A percentile compares a stretch with the other conserved stretches of the same genome.
Conservation (phyloP, 2,329 filamentous ascomycete species). For the Sarocladium strictum region DNA sequence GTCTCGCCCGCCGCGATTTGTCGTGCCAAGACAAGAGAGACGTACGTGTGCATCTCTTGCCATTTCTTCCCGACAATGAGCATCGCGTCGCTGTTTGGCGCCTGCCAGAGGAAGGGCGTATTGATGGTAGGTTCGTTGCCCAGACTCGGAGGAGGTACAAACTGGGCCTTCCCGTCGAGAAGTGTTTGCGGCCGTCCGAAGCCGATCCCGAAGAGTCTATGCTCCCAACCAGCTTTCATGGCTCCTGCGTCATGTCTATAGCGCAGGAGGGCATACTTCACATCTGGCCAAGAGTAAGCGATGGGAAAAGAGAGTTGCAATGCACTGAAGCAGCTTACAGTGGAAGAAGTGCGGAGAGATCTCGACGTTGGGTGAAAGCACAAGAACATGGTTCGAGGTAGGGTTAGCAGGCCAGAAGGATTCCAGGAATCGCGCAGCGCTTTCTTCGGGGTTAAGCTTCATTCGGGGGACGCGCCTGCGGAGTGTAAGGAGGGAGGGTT, state of each 20-base stretch:
- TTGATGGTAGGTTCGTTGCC: conserved; percentile 20
- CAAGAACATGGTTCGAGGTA: conserved; percentile 65
- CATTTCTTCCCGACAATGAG: conserved; percentile 83
- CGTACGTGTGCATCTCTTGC: conserved; percentile 77
- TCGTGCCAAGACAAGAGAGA: conserved; percentile 54
- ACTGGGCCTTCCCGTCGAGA: conserved; percentile 44
- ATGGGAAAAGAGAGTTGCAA: neutral
- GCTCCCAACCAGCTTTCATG: conserved; percentile 38
- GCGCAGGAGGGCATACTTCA: conserved; percentile 71
- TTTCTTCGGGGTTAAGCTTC: conserved; percentile 59
- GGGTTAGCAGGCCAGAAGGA: conserved; percentile 75
- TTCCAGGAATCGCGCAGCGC: conserved; percentile 72
- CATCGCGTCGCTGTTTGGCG: conserved; percentile 74
- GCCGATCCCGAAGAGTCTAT: conserved; percentile 68
- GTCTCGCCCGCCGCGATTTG: conserved; percentile 28
- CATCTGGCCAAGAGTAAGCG: conserved; percentile 38
- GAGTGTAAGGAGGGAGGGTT: conserved; percentile 56
- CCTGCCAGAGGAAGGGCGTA: conserved; percentile 72
- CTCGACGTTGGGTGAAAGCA: conserved; percentile 77
- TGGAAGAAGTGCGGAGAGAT: conserved; percentile 78
- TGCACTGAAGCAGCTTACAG: conserved; percentile 40
- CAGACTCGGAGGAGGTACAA: neutral
- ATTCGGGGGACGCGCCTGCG: conserved; percentile 65
- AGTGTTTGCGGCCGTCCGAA: conserved; percentile 65
- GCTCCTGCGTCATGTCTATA: conserved; percentile 62